Evolutionary conservation across 2,329 filamentous ascomycete species (phyloP), one percentile per base, ranked within the genome.

Genomic region (Bisporella sp.): DNA sequence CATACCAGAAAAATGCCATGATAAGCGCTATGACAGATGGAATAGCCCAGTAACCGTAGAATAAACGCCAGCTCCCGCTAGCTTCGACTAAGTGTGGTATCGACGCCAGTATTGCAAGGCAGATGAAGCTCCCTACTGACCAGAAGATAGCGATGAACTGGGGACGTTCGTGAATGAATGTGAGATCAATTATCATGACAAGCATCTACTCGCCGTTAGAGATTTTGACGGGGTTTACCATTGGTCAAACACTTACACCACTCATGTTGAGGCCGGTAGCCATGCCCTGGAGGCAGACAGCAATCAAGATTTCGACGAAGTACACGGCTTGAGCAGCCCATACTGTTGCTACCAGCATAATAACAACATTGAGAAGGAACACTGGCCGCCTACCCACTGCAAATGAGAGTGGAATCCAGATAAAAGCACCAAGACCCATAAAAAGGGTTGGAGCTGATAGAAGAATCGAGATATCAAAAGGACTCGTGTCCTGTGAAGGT

Each of bases 91-190:
- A 56, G 7, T 57, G 55, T 0, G 66, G 67, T 1, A 67, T 55
- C 0, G 63, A 28, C 3, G 61, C 52, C 1, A 69, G 57, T 4
- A 54, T 39, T 0, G 59, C 32, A 6, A 63, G 62, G 13, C 64
- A 62, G 1, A 63, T 43, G 12, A 53, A 56, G 5, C 57, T 60
- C 2, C 58, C 57, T 2, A 67, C 3, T n/a, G 62, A 62, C 66
- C 68, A 71, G 41, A 65, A 62, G 5, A 64, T 48, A 1, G 67
- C 66, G 28, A 71, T 56, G 4, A 62, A 64, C 29, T 56, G 56
- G 0, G 69, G 64, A 4, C 69, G 62, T 50, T 70, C 63, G 44
- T 68, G 61, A 41, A 71, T 68, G 54, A 68, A 71, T 0, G 68
- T 68, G 41, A 70, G 50, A 46, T 71, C 68, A 31, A 71, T 66